Evolutionary conservation across 2,329 filamentous ascomycete species (phyloP), one percentile per base, ranked within the genome.

Genomic region (Talaromyces funiculosus): DNA sequence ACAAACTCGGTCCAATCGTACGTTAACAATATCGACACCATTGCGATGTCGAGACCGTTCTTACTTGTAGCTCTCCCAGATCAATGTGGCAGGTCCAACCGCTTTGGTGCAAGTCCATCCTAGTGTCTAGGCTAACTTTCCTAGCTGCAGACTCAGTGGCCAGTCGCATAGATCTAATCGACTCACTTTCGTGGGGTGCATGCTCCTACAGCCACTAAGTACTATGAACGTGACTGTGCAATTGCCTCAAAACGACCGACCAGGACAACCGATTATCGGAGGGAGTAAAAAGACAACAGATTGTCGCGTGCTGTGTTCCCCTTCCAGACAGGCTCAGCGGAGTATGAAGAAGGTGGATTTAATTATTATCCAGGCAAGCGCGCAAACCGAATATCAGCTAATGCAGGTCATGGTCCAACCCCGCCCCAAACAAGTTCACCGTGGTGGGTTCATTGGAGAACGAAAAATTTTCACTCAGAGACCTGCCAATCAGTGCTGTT

Each of bases 321-420:
- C 20, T 31, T 49, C 24, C 26, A 22, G 33, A 12, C 26, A 18
- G 45, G n/a, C n/a, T n/a, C n/a, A n/a, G n/a, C 10, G 6, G 6
- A 53, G 20, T 18, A 5, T 22, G 31, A 24, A 10, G 12, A 38
- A n/a, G n/a, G 6, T 18, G 29, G 37, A 47, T n/a, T n/a, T n/a
- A n/a, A n/a, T n/a, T n/a, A n/a, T 57, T 49, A 47, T 57, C 24
- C 42, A 49, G 55, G 38, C 42, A 45, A 57, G 38, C 40, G 40
- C 38, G 40, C 54, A 57, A 45, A 47, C 18, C 40, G 54, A 45
- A 57, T 16, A 43, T 26, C 43, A 53, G 43, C 57, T 59, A 59
- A 59, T 59, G 57, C 43, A 59, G 57, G 57, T 59, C 57, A 59
- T 59, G 57, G 42, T 20, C 43, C 42, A 47, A 47, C 56, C 40